These are phyloP conservation scores for Austropuccinia psidii DNA, from an alignment of 1,284 basidiomycete genomes.

Conservation along the genomic window DNA sequence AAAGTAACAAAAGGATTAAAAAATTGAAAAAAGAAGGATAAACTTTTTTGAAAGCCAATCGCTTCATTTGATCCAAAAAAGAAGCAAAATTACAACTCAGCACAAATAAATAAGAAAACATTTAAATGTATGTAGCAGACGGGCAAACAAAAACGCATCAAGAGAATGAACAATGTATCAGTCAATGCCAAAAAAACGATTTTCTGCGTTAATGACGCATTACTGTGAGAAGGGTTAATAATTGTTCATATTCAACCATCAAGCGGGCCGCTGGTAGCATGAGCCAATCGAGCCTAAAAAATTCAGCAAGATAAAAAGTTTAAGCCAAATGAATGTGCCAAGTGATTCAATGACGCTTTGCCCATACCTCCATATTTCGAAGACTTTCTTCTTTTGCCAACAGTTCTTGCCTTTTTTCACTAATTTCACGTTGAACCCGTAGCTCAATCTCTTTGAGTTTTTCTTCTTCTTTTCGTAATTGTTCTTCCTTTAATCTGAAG, in stretches of 20 bases:
- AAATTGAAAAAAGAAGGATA: too few relatives aligned
- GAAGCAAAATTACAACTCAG: too few relatives aligned
- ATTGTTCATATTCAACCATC: conserved; percentile 17
- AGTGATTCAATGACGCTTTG: not conserved
- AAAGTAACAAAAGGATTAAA: too few relatives aligned
- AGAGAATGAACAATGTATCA: too few relatives aligned
- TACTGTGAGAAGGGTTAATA: too few relatives aligned
- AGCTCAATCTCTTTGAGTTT: conserved; percentile 95
- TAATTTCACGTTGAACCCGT: conserved; percentile 96
- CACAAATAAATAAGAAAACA: too few relatives aligned
- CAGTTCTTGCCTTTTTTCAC: conserved; percentile 95
- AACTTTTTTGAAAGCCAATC: too few relatives aligned
- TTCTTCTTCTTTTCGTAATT: conserved; percentile 73
- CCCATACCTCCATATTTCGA: conserved; percentile 36
- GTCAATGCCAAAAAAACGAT: too few relatives aligned
- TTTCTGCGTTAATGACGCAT: too few relatives aligned
- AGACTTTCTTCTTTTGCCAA: conserved; percentile 50
- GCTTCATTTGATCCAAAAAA: too few relatives aligned
- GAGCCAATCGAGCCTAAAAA: conserved; percentile 27
- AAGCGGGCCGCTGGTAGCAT: conserved; percentile 2
- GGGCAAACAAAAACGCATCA: too few relatives aligned
- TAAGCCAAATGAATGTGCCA: not conserved
- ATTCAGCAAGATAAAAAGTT: not conserved
- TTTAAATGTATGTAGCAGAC: too few relatives aligned
- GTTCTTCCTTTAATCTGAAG: conserved; percentile 96